Evolutionary conservation across 2,329 filamentous ascomycete species (phyloP).

Genomic region (Clarireedia sp.): DNA sequence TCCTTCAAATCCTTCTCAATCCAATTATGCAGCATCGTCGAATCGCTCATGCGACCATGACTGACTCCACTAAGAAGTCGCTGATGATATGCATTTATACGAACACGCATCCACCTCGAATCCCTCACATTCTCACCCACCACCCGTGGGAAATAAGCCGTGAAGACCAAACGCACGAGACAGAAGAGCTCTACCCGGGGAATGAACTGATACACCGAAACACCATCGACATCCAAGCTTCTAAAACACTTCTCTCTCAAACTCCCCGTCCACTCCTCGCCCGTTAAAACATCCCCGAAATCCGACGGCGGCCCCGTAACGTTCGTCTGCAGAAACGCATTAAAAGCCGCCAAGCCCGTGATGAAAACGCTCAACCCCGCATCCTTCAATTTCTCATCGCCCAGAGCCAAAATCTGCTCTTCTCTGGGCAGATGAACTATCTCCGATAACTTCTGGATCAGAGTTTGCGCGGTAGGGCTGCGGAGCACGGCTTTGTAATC

Average conservation of each 20-base stretch:
- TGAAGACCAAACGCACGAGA: conserved; percentile 52
- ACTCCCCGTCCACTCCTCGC: conserved; percentile 5
- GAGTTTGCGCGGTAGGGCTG: conserved; percentile 22
- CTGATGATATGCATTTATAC: conserved; percentile 68
- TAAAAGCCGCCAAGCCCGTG: conserved; percentile 60
- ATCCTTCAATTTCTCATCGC: conserved; percentile 12
- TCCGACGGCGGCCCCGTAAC: conserved; percentile 77
- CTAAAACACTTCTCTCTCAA: conserved; percentile 52
- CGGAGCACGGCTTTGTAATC: conserved; percentile 26
- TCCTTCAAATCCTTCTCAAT: conserved; percentile 52
- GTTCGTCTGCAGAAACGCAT: conserved; percentile 77
- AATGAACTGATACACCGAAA: conserved; percentile 76
- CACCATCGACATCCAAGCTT: conserved; percentile 71
- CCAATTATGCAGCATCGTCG: conserved; percentile 48
- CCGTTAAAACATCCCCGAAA: conserved; percentile 35
- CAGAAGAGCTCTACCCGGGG: conserved; percentile 78
- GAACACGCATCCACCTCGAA: conserved; percentile 44
- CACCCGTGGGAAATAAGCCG: conserved; percentile 27
- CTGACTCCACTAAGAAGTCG: conserved; percentile 41
- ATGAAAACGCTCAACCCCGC: conserved; percentile 21
- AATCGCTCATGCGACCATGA: conserved; percentile 39
- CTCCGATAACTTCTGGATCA: conserved; percentile 20
- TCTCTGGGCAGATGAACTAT: conserved; percentile 11
- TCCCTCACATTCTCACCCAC: conserved; percentile 19
- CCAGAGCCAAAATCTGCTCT: conserved; percentile 15